Conservation (phyloP, 2,329 filamentous ascomycete genomes). For the Gnomoniopsis sp. region DNA sequence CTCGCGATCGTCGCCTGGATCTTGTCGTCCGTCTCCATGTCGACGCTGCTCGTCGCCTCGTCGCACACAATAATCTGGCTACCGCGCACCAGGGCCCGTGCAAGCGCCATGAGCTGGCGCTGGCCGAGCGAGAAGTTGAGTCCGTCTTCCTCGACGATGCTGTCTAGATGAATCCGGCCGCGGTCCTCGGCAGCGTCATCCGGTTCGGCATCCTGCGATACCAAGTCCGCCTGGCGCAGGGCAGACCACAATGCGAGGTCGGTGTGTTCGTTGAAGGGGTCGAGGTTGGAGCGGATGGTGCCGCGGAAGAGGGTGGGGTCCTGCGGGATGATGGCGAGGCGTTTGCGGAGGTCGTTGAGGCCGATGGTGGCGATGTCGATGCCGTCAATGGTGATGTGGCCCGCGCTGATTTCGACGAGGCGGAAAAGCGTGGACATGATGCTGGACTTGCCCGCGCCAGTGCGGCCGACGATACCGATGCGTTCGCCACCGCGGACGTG, state of each 20-base stretch:
- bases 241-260: constrained; percentile 77
- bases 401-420: constrained; percentile 43
- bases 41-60: constrained; percentile 88
- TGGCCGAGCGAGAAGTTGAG: constrained; percentile 95
- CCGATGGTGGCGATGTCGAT: constrained; percentile 56
- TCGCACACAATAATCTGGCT: constrained; percentile 95
- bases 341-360: constrained; percentile 56
- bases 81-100: constrained; percentile 81
- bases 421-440: constrained; percentile 65
- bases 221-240: constrained; percentile 72
- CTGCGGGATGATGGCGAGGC: constrained; percentile 64
- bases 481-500: constrained; percentile 73
- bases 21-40: constrained; percentile 95
- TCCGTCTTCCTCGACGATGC: constrained; percentile 85
- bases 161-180: constrained; percentile 77
- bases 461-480: constrained; percentile 67
- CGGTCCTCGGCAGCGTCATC: constrained; percentile 27
- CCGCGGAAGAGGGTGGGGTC: constrained; percentile 66
- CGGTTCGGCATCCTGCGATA: constrained; percentile 35
- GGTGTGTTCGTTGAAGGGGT: constrained; percentile 75
- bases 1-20: constrained; percentile 86
- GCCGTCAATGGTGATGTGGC: constrained; percentile 42
- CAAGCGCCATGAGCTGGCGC: constrained; percentile 91
- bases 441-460: constrained; percentile 63
- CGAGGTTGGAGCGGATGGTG: constrained; percentile 74